These are phyloP conservation scores for Stephania cephalantha DNA, from an alignment of 164 flowering plant species.

Conservation along the genomic window DNA sequence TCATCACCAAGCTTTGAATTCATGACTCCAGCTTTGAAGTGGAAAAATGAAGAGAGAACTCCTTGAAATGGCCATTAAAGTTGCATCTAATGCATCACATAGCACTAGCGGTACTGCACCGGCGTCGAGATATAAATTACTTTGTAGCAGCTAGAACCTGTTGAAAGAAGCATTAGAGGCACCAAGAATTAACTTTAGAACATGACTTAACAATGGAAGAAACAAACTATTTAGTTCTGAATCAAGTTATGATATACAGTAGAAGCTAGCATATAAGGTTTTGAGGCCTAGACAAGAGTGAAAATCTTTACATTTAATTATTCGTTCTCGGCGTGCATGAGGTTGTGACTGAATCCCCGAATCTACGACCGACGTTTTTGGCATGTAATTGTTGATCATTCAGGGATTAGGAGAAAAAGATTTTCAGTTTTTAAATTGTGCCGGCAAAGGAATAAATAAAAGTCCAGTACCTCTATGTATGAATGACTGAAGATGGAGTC, in stretches of 20 bases:
- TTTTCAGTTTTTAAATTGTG: neutral
- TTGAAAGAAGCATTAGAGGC: neutral
- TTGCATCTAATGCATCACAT: neutral
- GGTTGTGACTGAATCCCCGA: neutral
- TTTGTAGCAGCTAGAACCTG: neutral
- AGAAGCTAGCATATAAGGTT: neutral
- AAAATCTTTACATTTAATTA: neutral
- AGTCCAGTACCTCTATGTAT: neutral
- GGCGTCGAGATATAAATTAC: neutral
- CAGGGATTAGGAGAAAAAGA: neutral
- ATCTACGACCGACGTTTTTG: neutral
- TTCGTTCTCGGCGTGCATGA: too few relatives aligned
- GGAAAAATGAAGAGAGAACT: neutral
- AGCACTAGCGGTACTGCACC: neutral
- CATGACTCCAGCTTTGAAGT: neutral
- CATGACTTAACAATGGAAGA: neutral
- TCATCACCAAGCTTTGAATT: neutral
- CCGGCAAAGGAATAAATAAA: neutral
- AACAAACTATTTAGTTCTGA: neutral
- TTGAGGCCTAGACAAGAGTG: neutral
- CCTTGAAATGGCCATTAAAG: neutral
- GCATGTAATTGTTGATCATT: neutral
- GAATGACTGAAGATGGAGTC: neutral
- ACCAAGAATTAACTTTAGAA: neutral
- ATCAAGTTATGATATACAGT: neutral